Evolutionary conservation across 176 grass and related monocot genomes (phyloP).

Genomic region (Musa troglodytarum): DNA sequence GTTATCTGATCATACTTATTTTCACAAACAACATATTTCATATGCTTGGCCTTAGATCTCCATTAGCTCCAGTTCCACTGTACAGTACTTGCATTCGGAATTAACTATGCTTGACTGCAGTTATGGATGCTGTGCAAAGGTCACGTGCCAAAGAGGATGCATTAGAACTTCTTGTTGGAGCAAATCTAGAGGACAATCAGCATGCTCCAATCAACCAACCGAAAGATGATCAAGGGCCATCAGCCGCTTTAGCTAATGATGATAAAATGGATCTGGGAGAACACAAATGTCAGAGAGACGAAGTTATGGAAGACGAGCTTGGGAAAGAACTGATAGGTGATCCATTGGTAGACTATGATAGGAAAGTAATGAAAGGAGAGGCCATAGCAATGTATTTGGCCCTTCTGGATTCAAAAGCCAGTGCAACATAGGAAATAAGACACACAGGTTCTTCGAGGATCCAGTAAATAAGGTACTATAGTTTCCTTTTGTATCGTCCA

Average conservation of each 20-base stretch:
- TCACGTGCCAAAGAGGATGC: neutral
- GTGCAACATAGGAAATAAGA: too few species aligned
- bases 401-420: too few species aligned
- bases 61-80: neutral
- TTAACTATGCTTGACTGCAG: constrained; percentile 11
- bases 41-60: too few species aligned
- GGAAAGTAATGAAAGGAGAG: constrained; percentile 49
- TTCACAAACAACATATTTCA: too few species aligned
- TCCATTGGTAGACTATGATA: constrained; percentile 16
- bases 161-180: neutral
- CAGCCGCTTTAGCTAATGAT: neutral
- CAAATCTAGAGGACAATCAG: constrained; percentile 2
- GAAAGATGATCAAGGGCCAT: constrained; percentile 19
- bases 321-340: constrained; percentile 59
- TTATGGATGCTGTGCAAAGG: constrained; percentile 22
- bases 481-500: too few species aligned
- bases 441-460: too few species aligned
- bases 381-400: constrained; percentile 1
- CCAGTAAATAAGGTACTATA: too few species aligned
- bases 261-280: neutral
- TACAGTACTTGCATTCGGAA: neutral
- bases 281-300: constrained; percentile 32
- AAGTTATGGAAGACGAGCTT: constrained; percentile 57
- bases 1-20: too few species aligned
- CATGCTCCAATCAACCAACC: constrained; percentile 13